phyloP scores from a whole-genome alignment of 2,329 filamentous ascomycete genomes.

The Aspergillus sp. region DNA sequence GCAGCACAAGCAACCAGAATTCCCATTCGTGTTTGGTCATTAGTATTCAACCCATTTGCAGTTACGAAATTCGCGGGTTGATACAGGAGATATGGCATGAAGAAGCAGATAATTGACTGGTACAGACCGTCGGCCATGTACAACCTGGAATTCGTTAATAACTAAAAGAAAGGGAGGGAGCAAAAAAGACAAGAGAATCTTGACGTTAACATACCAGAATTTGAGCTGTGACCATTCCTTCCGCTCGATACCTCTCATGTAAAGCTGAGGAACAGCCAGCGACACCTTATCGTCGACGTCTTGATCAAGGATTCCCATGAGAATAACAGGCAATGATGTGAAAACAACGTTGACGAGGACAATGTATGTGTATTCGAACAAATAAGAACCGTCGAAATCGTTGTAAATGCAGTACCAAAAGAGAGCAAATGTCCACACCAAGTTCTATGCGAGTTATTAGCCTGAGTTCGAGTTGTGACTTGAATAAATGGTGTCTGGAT shows the following conservation, averaged over 20 bases:
- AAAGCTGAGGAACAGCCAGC: slow-evolving; percentile 86
- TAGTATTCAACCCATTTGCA: slow-evolving; percentile 62
- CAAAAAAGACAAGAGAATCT: too few relatives aligned
- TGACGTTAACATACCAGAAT: slow-evolving; percentile 82
- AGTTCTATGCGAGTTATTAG: too few relatives aligned
- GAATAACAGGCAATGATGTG: slow-evolving; percentile 84
- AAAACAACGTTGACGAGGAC: slow-evolving; percentile 94
- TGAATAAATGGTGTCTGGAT: too few relatives aligned
- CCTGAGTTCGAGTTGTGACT: too few relatives aligned
- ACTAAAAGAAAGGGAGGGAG: not conserved
- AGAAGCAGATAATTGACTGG: slow-evolving; percentile 89
- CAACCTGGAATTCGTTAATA: slow-evolving; percentile 46
- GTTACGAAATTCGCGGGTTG: slow-evolving; percentile 58
- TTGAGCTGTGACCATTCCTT: slow-evolving; percentile 93
- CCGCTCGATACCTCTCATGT: slow-evolving; percentile 88
- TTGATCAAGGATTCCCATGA: slow-evolving; percentile 95
- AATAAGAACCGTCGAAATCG: slow-evolving; percentile 91
- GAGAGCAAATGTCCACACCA: slow-evolving; percentile 91
- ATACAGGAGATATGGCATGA: slow-evolving; percentile 79
- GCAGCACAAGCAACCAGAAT: slow-evolving; percentile 76
- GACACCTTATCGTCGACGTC: slow-evolving; percentile 93
- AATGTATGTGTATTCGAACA: slow-evolving; percentile 97
- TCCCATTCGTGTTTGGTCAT: slow-evolving; percentile 75
- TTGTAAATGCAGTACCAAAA: slow-evolving; percentile 98
- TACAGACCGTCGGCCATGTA: slow-evolving; percentile 96